Percentiles rank a stretch among this genome's conserved stretches.
These are phyloP conservation scores for Venturiaceae sp. DNA, from an alignment of 2,329 filamentous ascomycete genomes.

Conservation along the genomic window DNA sequence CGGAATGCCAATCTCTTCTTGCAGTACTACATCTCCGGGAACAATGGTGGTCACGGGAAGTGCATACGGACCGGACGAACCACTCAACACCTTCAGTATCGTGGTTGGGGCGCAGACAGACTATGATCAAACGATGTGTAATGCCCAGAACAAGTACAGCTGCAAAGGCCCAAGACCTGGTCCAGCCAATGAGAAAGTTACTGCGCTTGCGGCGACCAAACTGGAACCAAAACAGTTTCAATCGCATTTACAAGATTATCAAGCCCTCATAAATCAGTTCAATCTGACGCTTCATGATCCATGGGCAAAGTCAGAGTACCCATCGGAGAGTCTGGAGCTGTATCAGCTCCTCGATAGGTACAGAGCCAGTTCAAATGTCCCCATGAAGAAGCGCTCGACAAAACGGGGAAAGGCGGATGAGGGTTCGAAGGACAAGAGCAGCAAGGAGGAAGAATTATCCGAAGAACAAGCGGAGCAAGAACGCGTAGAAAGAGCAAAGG, in stretches of 20 bases:
- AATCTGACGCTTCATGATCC: constrained; percentile 36
- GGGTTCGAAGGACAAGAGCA: not conserved
- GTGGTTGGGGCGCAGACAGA: constrained; percentile 37
- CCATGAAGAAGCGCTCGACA: not conserved
- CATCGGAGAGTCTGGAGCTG: constrained; percentile 31
- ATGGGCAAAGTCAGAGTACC: constrained; percentile 12
- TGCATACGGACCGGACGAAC: constrained; percentile 11
- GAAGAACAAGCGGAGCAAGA: not conserved
- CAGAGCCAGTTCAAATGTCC: constrained; percentile 10
- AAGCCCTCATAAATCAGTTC: constrained; percentile 29
- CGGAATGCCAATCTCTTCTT: constrained; percentile 11
- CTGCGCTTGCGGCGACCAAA: constrained; percentile 24
- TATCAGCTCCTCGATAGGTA: constrained; percentile 21
- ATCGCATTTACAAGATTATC: constrained; percentile 33
- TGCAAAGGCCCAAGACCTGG: constrained; percentile 40
- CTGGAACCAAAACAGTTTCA: constrained; percentile 20
- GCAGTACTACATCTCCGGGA: constrained; percentile 8
- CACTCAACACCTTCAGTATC: constrained; percentile 23
- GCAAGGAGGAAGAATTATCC: not conserved
- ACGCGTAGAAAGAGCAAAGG: not conserved
- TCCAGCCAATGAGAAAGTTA: constrained; percentile 24
- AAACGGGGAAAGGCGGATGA: not conserved
- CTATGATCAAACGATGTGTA: constrained; percentile 42
- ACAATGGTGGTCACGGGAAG: constrained; percentile 11
- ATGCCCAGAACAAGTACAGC: constrained; percentile 30